Conservation (phyloP, 2,329 filamentous ascomycete species). For the Leptographium galeiforme region DNA sequence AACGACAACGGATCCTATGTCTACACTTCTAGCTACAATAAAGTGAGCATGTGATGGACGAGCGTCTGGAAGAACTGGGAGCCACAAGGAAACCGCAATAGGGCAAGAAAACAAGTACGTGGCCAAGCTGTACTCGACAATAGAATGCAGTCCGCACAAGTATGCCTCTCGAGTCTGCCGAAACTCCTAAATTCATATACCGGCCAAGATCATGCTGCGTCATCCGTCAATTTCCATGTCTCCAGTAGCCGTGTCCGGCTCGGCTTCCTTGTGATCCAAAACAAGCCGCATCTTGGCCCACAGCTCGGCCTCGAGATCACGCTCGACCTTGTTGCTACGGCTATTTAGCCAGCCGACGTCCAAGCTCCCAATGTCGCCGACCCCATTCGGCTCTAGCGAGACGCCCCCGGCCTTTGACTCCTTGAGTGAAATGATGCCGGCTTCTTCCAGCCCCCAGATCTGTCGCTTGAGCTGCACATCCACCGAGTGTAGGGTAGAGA, state of each 20-base stretch:
- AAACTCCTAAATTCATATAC: background rate
- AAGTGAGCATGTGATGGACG: too few species aligned
- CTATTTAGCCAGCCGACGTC: conserved; percentile 88
- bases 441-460: conserved; percentile 70
- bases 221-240: conserved; percentile 2
- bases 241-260: background rate
- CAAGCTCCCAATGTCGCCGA: conserved; percentile 44
- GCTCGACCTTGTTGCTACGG: conserved; percentile 65
- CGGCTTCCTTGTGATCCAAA: conserved; percentile 26
- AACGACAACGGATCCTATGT: too few species aligned
- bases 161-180: background rate
- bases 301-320: conserved; percentile 72
- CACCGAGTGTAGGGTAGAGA: conserved; percentile 58
- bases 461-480: conserved; percentile 63
- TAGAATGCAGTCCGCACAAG: too few species aligned
- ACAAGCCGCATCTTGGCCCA: conserved; percentile 50
- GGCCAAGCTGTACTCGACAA: too few species aligned
- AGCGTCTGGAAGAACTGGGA: background rate
- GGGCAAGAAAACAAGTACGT: too few species aligned
- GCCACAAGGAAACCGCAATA: too few species aligned
- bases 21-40: too few species aligned
- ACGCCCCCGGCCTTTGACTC: conserved; percentile 13
- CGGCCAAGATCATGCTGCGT: background rate
- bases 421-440: conserved; percentile 50
- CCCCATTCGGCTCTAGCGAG: conserved; percentile 39